Evolutionary conservation across 2,329 filamentous ascomycete species (phyloP).

Genomic region (Samsoniella hepiali): DNA sequence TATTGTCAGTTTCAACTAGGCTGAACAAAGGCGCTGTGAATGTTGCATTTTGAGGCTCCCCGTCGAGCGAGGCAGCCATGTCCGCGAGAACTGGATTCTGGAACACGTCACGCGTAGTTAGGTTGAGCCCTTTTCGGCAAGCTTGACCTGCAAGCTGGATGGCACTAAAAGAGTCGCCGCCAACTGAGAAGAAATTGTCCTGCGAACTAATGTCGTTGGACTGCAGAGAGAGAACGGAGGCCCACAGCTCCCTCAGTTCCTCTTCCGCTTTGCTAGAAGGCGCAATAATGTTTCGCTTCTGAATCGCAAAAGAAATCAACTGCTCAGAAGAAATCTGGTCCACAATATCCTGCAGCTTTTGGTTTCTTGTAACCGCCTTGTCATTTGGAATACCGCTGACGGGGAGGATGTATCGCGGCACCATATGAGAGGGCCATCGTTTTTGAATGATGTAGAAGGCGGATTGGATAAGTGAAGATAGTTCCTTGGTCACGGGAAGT

Average conservation of each 20-base stretch:
- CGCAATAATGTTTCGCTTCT: neutral
- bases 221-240: slow-evolving; percentile 38
- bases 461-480: neutral
- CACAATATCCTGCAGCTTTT: neutral
- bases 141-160: slow-evolving; percentile 41
- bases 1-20: neutral
- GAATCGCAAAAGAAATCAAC: neutral
- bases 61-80: neutral
- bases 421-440: neutral
- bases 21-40: neutral
- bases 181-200: slow-evolving; percentile 38
- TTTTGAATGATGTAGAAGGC: neutral
- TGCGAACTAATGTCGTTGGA: slow-evolving; percentile 28
- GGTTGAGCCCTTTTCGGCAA: slow-evolving; percentile 27
- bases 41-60: neutral
- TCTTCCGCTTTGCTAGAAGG: neutral
- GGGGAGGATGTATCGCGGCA: neutral
- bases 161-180: slow-evolving; percentile 44
- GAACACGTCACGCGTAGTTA: neutral
- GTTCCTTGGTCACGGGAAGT: neutral
- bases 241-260: slow-evolving; percentile 33
- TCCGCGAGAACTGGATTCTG: neutral
- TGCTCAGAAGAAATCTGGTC: neutral
- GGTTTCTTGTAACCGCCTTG: no score
- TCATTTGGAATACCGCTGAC: neutral